Percentiles rank a stretch among this genome's conserved stretches.
phyloP scores from a whole-genome alignment of 1,284 basidiomycete species.

The Cerioporus squamosus region DNA sequence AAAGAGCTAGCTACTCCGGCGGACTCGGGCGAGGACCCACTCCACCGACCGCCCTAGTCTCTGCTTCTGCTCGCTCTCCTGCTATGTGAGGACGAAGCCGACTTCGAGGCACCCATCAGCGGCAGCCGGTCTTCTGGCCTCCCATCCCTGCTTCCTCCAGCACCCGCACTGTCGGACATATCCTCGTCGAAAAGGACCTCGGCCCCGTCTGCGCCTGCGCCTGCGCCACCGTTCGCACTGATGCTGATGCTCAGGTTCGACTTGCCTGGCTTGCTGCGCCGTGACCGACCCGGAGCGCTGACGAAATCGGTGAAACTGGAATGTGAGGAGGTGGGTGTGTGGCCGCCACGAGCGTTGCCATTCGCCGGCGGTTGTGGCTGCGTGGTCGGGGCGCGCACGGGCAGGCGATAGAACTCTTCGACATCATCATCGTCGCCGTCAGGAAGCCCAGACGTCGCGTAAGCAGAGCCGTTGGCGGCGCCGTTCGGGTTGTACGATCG shows the following conservation, averaged over 20 bases:
- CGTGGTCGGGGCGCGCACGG: conserved; percentile 46
- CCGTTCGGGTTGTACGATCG: conserved; percentile 39
- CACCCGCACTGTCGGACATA: conserved; percentile 14
- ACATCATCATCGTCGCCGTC: conserved; percentile 59
- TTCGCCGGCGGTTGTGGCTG: conserved; percentile 20
- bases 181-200: conserved; percentile 64
- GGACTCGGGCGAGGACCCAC: background rate
- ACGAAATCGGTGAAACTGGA: conserved; percentile 64
- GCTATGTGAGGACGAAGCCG: conserved; percentile 23
- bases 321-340: conserved; percentile 37
- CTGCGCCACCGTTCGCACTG: conserved; percentile 25
- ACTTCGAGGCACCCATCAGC: conserved; percentile 16
- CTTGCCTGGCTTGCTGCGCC: conserved; percentile 32
- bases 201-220: conserved; percentile 14
- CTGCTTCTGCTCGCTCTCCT: conserved; percentile 26
- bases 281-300: conserved; percentile 46
- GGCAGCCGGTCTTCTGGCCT: conserved; percentile 23
- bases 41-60: conserved; percentile 12
- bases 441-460: conserved; percentile 32
- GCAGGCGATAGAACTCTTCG: conserved; percentile 69
- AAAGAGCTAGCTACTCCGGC: background rate
- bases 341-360: conserved; percentile 25
- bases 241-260: conserved; percentile 31
- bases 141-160: conserved; percentile 26
- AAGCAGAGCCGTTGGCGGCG: conserved; percentile 17